Conservation (phyloP, 2,329 filamentous ascomycete genomes). For the Talaromyces sp. region DNA sequence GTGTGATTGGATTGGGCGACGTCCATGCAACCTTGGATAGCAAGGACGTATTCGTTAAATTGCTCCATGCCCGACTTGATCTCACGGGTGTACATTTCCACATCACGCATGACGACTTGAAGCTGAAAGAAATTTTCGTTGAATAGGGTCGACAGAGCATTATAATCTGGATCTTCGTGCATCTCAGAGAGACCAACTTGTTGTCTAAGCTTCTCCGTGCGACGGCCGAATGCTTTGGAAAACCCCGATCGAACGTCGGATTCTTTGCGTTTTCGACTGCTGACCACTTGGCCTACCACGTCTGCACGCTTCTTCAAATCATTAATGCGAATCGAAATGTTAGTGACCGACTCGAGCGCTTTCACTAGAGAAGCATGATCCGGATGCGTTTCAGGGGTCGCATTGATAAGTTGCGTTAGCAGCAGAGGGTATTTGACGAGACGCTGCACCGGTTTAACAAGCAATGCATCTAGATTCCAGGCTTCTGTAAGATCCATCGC, state of each 20-base stretch:
- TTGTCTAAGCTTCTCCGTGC: conserved; percentile 77
- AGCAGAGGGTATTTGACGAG: conserved; percentile 91
- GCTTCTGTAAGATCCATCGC: conserved; percentile 87
- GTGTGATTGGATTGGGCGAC: conserved; percentile 64
- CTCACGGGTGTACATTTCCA: conserved; percentile 87
- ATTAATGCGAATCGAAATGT: conserved; percentile 68
- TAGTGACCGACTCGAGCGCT: conserved; percentile 64
- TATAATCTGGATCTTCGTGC: conserved; percentile 76
- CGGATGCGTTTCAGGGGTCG: conserved; percentile 76
- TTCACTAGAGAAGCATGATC: conserved; percentile 67
- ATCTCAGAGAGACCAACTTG: conserved; percentile 60
- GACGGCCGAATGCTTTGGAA: conserved; percentile 82
- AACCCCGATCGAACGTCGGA: conserved; percentile 80
- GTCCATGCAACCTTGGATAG: conserved; percentile 77
- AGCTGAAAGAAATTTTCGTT: conserved; percentile 87
- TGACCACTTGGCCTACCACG: conserved; percentile 82
- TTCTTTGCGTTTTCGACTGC: conserved; percentile 76
- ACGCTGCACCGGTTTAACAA: conserved; percentile 94
- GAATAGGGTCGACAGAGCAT: conserved; percentile 77
- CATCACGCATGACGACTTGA: conserved; percentile 86
- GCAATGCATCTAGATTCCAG: conserved; percentile 91
- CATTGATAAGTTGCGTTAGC: conserved; percentile 70
- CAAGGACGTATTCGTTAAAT: conserved; percentile 72
- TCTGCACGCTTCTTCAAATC: conserved; percentile 93
- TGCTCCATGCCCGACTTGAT: conserved; percentile 73